Percentiles rank a stretch among this genome's conserved stretches.
These are phyloP conservation scores for Colletotrichum magnum DNA, from an alignment of 2,329 filamentous ascomycete species.

Conservation along the genomic window DNA sequence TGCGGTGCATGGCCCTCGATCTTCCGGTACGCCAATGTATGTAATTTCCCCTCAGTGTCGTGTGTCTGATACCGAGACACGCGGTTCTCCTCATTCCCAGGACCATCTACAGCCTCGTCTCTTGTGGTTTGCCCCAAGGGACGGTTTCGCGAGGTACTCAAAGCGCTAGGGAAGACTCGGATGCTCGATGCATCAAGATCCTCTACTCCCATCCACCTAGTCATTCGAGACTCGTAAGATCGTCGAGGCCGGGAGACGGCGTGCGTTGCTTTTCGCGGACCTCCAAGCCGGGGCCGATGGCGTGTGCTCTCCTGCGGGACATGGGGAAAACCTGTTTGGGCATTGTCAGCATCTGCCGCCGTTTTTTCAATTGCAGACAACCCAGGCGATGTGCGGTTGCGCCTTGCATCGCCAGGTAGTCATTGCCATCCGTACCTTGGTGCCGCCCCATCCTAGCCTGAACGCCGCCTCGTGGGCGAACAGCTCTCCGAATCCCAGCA, in stretches of 20 bases:
- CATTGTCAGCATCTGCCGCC: slow-evolving; percentile 14
- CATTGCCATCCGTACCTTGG: slow-evolving; percentile 78
- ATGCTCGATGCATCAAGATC: neutral
- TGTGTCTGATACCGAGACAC: slow-evolving; percentile 6
- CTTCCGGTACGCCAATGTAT: slow-evolving; percentile 28
- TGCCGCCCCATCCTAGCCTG: slow-evolving; percentile 91
- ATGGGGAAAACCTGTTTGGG: slow-evolving; percentile 67
- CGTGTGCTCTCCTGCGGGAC: slow-evolving; percentile 72
- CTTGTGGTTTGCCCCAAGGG: neutral
- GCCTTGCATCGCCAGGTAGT: neutral
- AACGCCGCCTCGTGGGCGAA: slow-evolving; percentile 97
- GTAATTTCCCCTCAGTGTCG: neutral
- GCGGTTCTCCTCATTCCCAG: neutral
- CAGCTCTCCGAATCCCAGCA: slow-evolving; percentile 97
- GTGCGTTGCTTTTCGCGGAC: slow-evolving; percentile 76
- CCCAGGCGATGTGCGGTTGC: neutral
- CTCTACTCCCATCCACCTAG: slow-evolving; percentile 37
- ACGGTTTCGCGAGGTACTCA: neutral
- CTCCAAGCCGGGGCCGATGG: slow-evolving; percentile 87
- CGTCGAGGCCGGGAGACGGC: slow-evolving; percentile 71
- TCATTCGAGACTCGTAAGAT: slow-evolving; percentile 79
- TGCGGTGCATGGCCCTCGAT: slow-evolving; percentile 4
- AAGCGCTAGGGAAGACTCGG: neutral
- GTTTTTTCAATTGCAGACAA: neutral
- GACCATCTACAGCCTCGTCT: slow-evolving; percentile 7